Evolutionary conservation across 768 basidiomycete species (phyloP).

Genomic region (Suillus hirtellus): DNA sequence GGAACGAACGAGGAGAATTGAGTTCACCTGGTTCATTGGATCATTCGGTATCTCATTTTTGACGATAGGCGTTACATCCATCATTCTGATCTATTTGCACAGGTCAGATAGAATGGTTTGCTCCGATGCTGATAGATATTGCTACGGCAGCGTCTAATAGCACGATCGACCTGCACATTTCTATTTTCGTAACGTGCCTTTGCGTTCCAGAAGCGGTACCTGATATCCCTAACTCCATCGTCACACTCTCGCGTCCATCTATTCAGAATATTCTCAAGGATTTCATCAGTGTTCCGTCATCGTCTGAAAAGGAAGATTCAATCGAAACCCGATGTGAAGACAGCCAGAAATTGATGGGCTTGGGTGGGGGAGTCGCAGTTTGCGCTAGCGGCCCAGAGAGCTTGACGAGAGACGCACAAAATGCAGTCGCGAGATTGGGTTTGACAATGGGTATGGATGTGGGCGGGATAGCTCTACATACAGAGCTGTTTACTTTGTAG

Average conservation of each 20-base stretch:
- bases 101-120: slow-evolving; percentile 53
- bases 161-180: slow-evolving; percentile 67
- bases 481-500: slow-evolving; percentile 64
- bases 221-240: slow-evolving; percentile 61
- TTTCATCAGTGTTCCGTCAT: slow-evolving; percentile 31
- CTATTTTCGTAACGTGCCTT: slow-evolving; percentile 75
- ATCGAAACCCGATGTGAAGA: slow-evolving; percentile 22
- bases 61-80: background rate
- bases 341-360: slow-evolving; percentile 22
- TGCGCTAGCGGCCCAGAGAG: slow-evolving; percentile 80
- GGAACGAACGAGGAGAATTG: slow-evolving; percentile 62
- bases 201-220: slow-evolving; percentile 71
- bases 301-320: slow-evolving; percentile 15
- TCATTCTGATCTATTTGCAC: background rate
- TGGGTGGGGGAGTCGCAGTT: slow-evolving; percentile 67
- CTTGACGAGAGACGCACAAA: slow-evolving; percentile 69
- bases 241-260: slow-evolving; percentile 50
- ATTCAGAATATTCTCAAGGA: slow-evolving; percentile 46
- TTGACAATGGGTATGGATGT: slow-evolving; percentile 41
- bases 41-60: slow-evolving; percentile 57
- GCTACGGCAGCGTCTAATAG: slow-evolving; percentile 37
- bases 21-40: slow-evolving; percentile 80
- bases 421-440: slow-evolving; percentile 70
- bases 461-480: slow-evolving; percentile 73
- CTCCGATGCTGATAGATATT: slow-evolving; percentile 49